Evolutionary conservation across 495 filamentous ascomycete genomes (phyloP).

Genomic region (Xylaria castorea): DNA sequence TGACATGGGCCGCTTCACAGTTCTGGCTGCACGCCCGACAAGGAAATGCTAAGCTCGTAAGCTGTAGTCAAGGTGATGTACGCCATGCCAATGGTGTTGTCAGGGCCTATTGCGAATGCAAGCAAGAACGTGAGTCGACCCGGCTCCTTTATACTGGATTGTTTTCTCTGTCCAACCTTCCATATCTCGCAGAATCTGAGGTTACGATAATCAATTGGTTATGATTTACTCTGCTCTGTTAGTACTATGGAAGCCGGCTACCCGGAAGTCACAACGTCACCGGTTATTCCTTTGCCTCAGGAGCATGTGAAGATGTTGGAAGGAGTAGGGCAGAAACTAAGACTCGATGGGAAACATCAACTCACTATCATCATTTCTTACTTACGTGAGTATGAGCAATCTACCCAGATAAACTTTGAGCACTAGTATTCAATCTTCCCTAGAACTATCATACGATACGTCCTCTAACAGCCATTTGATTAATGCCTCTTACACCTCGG

Average conservation of each 20-base stretch:
- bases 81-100: neutral
- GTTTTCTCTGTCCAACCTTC: neutral
- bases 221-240: neutral
- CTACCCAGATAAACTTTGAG: neutral
- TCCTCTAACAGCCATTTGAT: neutral
- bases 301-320: neutral
- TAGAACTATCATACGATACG: neutral
- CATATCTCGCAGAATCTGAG: neutral
- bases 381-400: neutral
- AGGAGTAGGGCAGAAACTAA: conserved; percentile 4
- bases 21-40: neutral
- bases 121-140: neutral
- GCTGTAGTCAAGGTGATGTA: neutral
- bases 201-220: neutral
- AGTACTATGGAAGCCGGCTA: neutral
- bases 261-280: conserved; percentile 4
- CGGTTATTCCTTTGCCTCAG: neutral
- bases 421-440: neutral
- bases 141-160: neutral
- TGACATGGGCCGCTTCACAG: neutral
- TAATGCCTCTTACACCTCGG: conserved; percentile 17
- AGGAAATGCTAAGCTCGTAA: neutral
- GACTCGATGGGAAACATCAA: conserved; percentile 2
- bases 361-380: neutral
- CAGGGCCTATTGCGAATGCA: neutral